These are phyloP conservation scores for Vitis vinifera DNA, from an alignment of 164 flowering plant genomes.

Conservation along the genomic window ASM3070453v1 NC_081809.1:4981001-4981500, in stretches of 20 bases:
- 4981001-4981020: no score
- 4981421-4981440: slow-evolving; percentile 3
- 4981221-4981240: no score
- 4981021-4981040: no score
- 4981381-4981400: neutral
- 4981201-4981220: no score
- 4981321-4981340: slow-evolving; percentile 10
- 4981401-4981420: neutral
- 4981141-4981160: no score
- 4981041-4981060: no score
- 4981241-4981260: slow-evolving; percentile 8
- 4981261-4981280: neutral
- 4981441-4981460: slow-evolving; percentile 30
- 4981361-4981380: neutral
- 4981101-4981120: no score
- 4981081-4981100: no score
- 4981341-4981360: slow-evolving; percentile 1
- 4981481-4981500: slow-evolving; percentile 14
- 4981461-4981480: slow-evolving; percentile 21
- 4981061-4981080: no score
- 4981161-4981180: no score
- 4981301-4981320: slow-evolving; percentile 6
- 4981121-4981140: no score
- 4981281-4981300: neutral
- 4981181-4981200: no score